phyloP scores from a whole-genome alignment of 2,329 filamentous ascomycete genomes.

The Aspergillus versicolor region DNA sequence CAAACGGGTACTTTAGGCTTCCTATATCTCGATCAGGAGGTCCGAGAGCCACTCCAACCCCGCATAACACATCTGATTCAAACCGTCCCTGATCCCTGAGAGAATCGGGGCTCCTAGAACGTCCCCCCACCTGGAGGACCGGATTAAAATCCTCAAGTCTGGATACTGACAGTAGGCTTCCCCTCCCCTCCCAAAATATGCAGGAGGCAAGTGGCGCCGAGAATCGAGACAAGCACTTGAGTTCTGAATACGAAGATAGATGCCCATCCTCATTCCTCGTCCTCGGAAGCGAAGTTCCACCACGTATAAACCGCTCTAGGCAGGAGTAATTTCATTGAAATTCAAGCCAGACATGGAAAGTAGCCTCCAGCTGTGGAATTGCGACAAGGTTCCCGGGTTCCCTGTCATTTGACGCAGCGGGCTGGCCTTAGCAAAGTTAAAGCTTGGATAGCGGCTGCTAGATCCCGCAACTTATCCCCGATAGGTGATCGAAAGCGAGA shows the following conservation, averaged over 20 bases:
- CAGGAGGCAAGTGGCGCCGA: too few species aligned
- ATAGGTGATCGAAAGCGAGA: constrained; percentile 3
- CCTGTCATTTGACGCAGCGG: not conserved
- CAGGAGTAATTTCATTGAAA: too few species aligned
- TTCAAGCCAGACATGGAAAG: too few species aligned
- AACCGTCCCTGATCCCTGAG: not conserved
- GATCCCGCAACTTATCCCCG: not conserved
- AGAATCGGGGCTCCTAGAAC: too few species aligned
- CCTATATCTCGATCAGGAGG: not conserved
- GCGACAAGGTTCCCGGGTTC: not conserved
- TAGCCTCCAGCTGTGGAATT: not conserved
- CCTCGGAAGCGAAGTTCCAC: not conserved
- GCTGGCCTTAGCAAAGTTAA: constrained; percentile 2
- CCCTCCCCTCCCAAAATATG: too few species aligned
- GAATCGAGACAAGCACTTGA: not conserved
- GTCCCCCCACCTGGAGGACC: too few species aligned
- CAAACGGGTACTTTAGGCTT: too few species aligned
- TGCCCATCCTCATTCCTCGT: not conserved
- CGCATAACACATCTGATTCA: not conserved
- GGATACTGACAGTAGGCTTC: not conserved
- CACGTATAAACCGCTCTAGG: too few species aligned
- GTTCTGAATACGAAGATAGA: not conserved
- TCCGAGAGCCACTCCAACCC: not conserved
- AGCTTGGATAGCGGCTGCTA: not conserved
- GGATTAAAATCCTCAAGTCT: too few species aligned